Percentiles rank a stretch among this genome's conserved stretches.
Evolutionary conservation across 257 asterid genomes (phyloP).

Genomic region (Pogostemon cablin): DNA sequence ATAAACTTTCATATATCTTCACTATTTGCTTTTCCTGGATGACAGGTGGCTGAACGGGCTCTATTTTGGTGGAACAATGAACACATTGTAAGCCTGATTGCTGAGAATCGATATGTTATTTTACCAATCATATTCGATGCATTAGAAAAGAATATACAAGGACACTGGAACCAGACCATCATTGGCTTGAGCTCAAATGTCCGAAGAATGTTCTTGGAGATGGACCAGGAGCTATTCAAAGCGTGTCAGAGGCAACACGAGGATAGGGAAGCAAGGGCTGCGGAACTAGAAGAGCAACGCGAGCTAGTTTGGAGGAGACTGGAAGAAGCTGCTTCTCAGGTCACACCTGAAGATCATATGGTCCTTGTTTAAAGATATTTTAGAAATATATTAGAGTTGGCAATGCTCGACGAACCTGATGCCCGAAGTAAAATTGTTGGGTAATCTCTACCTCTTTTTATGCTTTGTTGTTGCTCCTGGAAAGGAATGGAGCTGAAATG

Average conservation of each 20-base stretch:
- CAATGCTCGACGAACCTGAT: constrained; percentile 22
- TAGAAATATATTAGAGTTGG: constrained; percentile 3
- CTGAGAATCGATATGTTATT: constrained; percentile 64
- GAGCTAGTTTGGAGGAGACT: constrained; percentile 70
- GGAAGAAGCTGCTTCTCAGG: constrained; percentile 69
- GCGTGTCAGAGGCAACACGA: constrained; percentile 67
- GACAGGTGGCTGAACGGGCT: constrained; percentile 92
- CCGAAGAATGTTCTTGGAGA: constrained; percentile 78
- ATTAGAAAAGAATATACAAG: constrained; percentile 63
- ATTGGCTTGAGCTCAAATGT: constrained; percentile 79
- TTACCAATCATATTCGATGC: constrained; percentile 82
- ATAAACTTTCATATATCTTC: background rate
- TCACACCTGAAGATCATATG: constrained; percentile 30
- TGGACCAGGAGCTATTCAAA: constrained; percentile 82
- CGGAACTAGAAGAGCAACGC: constrained; percentile 56
- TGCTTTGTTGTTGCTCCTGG: constrained; percentile 24
- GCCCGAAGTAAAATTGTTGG: constrained; percentile 12
- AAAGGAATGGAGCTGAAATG: constrained; percentile 27
- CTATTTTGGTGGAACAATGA: constrained; percentile 97
- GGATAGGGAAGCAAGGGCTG: constrained; percentile 63
- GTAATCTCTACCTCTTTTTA: constrained; percentile 10
- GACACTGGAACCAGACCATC: constrained; percentile 92
- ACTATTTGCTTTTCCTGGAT: constrained; percentile 13
- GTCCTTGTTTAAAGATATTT: constrained; percentile 28
- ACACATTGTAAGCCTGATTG: constrained; percentile 77